phyloP scores from a whole-genome alignment of 2,329 filamentous ascomycete genomes.

The Pseudogymnoascus sp. region DNA sequence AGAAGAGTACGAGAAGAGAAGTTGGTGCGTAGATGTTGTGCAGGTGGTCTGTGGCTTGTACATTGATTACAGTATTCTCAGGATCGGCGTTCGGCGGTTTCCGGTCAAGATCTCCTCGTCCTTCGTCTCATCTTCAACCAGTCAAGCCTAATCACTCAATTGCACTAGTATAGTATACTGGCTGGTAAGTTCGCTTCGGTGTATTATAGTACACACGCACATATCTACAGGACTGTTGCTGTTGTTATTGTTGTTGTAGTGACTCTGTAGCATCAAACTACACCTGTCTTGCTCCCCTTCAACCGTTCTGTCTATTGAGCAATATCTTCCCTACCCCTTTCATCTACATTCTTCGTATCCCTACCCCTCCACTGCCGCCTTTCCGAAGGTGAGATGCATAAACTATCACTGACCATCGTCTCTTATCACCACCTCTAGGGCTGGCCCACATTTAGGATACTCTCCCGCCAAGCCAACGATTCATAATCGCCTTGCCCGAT shows the following conservation, averaged over 20 bases:
- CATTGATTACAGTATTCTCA: background rate
- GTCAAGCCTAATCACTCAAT: background rate
- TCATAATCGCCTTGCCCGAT: background rate
- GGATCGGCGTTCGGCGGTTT: background rate
- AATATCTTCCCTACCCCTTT: background rate
- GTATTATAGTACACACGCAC: background rate
- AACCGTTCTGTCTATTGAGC: background rate
- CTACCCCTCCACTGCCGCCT: background rate
- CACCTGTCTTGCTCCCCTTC: background rate
- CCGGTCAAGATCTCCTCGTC: background rate
- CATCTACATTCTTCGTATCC: background rate
- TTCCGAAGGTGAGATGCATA: background rate
- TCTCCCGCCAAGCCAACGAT: background rate
- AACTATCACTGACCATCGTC: background rate
- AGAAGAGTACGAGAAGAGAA: background rate
- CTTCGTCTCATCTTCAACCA: constrained; percentile 1
- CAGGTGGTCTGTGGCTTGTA: background rate
- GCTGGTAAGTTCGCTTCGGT: background rate
- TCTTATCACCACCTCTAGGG: background rate
- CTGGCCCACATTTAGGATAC: background rate
- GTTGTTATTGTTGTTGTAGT: background rate
- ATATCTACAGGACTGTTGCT: background rate
- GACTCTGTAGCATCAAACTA: background rate
- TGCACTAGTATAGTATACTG: background rate
- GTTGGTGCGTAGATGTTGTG: background rate